These are phyloP conservation scores for Lecanicillium sp. DNA, from an alignment of 2,329 filamentous ascomycete species.

Conservation along the genomic window DNA sequence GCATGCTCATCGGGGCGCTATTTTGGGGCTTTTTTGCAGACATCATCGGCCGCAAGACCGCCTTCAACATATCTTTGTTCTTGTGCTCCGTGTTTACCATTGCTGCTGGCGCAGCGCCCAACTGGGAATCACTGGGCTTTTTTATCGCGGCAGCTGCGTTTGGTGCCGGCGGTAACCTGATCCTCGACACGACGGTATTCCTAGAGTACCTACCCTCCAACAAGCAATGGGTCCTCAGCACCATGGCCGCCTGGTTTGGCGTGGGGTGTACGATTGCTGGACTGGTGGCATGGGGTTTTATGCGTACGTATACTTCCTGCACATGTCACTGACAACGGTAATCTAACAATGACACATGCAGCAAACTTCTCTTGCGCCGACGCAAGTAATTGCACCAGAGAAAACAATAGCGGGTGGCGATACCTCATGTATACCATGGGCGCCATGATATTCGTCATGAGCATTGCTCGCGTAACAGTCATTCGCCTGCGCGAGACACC, in stretches of 20 bases:
- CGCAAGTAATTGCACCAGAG: conserved; percentile 29
- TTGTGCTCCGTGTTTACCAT: conserved; percentile 53
- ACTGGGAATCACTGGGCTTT: conserved; percentile 52
- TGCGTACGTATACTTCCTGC: conserved; percentile 25
- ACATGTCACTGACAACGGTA: neutral
- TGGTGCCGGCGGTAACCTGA: conserved; percentile 56
- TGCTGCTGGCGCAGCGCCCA: conserved; percentile 54
- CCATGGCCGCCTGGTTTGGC: conserved; percentile 48
- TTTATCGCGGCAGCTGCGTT: conserved; percentile 56
- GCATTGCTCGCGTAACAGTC: conserved; percentile 44
- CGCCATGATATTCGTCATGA: conserved; percentile 38
- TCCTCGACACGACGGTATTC: conserved; percentile 50
- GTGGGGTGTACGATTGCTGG: conserved; percentile 39
- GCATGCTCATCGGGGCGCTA: conserved; percentile 42
- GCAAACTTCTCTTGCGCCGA: conserved; percentile 21
- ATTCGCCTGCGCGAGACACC: conserved; percentile 51
- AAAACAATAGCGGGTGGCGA: conserved; percentile 42
- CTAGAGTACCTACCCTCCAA: conserved; percentile 39
- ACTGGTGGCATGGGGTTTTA: conserved; percentile 41
- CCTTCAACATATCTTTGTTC: conserved; percentile 57
- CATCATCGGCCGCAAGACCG: conserved; percentile 54
- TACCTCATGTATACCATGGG: conserved; percentile 39
- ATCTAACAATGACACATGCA: neutral
- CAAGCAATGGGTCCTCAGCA: conserved; percentile 57
- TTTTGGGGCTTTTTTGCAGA: conserved; percentile 61